Base-by-base conservation (phyloP, 495 filamentous ascomycete genomes). In the Xylaria cubensis region DNA sequence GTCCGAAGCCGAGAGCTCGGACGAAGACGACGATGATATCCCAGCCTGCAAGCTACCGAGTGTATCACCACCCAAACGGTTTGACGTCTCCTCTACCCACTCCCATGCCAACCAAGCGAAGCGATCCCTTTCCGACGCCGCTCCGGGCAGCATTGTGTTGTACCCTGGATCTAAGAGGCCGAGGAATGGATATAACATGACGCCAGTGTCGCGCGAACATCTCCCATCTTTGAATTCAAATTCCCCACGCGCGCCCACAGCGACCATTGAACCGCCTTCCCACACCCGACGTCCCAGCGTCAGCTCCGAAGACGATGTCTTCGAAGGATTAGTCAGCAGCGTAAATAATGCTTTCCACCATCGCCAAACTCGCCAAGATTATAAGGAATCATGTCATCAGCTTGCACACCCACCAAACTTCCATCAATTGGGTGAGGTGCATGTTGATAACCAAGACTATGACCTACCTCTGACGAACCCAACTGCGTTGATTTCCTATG, bases 271-370 rank as follows among this genome's bases (percentile, higher is more conserved):
- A 24, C 21, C 24, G 17, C 13, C 19, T 50, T 13, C 36, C 24
- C 29, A n/a, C 32, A 55, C 41, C 50, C 26, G 19, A 62, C 74
- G 50, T 26, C 41, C 50, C 29, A 41, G 26, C 56, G 51, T 36
- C 29, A 71, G 64, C 41, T 32, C 74, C 1, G 76, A 71, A n/a
- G 61, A 75, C 19, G 64, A 42, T 39, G 71, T 78, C 36, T 64
- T 26, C 29, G 59, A 71, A 19, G 76, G 74, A 13, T 56, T 78
- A 29, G 12, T 78, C 21, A 68, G 53, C n/a, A 75, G 39, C 9
- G 12, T 79, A n/a, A 79, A 79, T 48, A 64, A 64, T 42, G 71
- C 48, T 12, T 44, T 77, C 21, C 64, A n/a, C 21, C 56, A 64
- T 2, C 17, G 26, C 39, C 50, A 59, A 24, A 8, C 59, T 7